phyloP scores from a whole-genome alignment of 805 yeast species.

The Scheffersomyces spartinae region DNA sequence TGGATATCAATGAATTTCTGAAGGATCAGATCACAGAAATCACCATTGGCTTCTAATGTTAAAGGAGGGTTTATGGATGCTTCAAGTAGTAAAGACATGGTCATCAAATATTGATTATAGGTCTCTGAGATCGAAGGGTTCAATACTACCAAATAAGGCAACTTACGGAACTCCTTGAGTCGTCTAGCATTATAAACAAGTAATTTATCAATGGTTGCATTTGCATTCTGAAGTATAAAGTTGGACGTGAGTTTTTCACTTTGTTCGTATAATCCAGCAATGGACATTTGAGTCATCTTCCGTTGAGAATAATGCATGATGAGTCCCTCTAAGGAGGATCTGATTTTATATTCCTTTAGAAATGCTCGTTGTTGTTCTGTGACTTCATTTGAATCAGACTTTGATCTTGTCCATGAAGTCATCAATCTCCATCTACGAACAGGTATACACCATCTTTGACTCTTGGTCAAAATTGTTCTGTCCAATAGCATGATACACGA shows the following conservation, averaged over 20 bases:
- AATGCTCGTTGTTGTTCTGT: slow-evolving; percentile 17
- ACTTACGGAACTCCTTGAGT: slow-evolving; percentile 51
- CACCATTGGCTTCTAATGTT: slow-evolving; percentile 41
- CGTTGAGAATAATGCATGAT: slow-evolving; percentile 45
- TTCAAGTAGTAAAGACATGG: slow-evolving; percentile 40
- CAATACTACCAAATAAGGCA: slow-evolving; percentile 77
- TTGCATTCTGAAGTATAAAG: slow-evolving; percentile 30
- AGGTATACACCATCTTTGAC: neutral
- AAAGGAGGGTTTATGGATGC: slow-evolving; percentile 30
- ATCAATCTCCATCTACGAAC: neutral
- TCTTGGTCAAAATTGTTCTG: neutral
- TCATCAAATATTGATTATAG: slow-evolving; percentile 60
- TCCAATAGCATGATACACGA: no score
- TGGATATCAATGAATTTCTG: slow-evolving; percentile 59
- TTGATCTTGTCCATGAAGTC: neutral
- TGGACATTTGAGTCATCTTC: slow-evolving; percentile 41
- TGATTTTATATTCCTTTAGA: slow-evolving; percentile 41
- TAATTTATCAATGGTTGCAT: slow-evolving; percentile 44
- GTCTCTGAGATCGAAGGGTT: slow-evolving; percentile 80
- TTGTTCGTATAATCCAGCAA: slow-evolving; percentile 36
- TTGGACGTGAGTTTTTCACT: slow-evolving; percentile 26
- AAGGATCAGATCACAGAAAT: slow-evolving; percentile 39
- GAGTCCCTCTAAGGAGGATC: slow-evolving; percentile 47
- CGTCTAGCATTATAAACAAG: slow-evolving; percentile 60
- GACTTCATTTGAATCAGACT: neutral